Evolutionary conservation across 1,284 basidiomycete species (phyloP), one percentile per base, ranked within the genome.

Genomic region (Volvariella volvacea): DNA sequence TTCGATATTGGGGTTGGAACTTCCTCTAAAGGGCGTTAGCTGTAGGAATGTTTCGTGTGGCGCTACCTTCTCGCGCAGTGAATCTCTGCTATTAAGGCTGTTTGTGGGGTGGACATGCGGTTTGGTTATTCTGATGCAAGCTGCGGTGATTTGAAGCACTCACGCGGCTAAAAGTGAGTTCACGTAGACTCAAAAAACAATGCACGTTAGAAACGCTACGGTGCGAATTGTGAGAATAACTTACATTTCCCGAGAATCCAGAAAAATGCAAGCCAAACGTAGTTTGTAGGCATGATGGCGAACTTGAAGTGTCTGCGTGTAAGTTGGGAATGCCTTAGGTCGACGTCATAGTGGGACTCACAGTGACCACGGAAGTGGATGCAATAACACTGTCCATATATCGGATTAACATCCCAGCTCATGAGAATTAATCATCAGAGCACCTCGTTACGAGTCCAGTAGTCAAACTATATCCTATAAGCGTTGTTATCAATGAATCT

Each of bases 201-300:
- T 32, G 30, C 17, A 30, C 7, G 16, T 44, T 25, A 34, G 41
- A 32, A 7, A 21, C 39, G 34, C n/a, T 46, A 41, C 14, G 12
- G 10, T 3, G 9, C 37, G 12, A 28, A 39, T 15, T 39, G 56
- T 41, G 20, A 10, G 21, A 10, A 16, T 30, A 3, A 49, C 66
- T 51, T 46, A 68, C 68, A 68, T 59, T 67, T 68, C 37, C 68
- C 68, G 22, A 65, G 55, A 14, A 69, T 48, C 66, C 67, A 70
- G 52, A 70, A 68, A 45, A 67, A 65, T 2, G 63, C 65, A 32
- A 68, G 50, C 62, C 67, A 70, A 1, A 68, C 51, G 50, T 63
- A 68, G 41, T 64, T 65, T 20, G 59, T 60, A 10, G 68, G 67
- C 64, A 68, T 65, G 12, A 56, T 60, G 15, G 63, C 64, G 45